Percentiles rank a stretch among this genome's conserved stretches.
phyloP scores from a whole-genome alignment of 129 eudicot genomes.

The Kitagawia praeruptora region DNA sequence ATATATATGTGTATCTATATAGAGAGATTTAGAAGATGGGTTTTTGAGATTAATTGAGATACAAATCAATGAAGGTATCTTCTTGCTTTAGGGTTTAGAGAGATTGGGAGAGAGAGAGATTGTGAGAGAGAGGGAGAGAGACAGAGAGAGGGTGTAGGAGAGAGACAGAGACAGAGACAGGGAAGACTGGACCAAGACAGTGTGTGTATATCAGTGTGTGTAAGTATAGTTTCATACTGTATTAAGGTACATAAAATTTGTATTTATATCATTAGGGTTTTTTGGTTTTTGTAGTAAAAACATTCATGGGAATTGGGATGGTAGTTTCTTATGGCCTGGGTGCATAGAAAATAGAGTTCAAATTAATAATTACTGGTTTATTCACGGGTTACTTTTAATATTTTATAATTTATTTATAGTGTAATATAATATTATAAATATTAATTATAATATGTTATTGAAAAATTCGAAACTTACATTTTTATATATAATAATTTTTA shows the following conservation, averaged over 20 bases:
- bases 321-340: neutral
- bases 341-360: neutral
- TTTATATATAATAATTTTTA: too few species aligned
- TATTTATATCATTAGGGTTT: slow-evolving; percentile 53
- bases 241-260: neutral
- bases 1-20: neutral
- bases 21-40: neutral
- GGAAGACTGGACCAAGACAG: neutral
- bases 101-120: slow-evolving; percentile 18
- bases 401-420: too few species aligned
- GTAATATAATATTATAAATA: too few species aligned
- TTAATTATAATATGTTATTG: too few species aligned
- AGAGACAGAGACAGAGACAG: neutral
- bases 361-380: too few species aligned
- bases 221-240: neutral
- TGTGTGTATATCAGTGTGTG: neutral
- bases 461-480: too few species aligned
- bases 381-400: too few species aligned
- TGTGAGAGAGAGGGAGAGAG: slow-evolving; percentile 15
- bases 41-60: neutral
- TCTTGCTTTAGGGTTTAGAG: slow-evolving; percentile 40
- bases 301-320: neutral
- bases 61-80: neutral
- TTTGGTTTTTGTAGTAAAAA: slow-evolving; percentile 22
- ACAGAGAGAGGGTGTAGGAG: neutral